Evolutionary conservation across 2,329 filamentous ascomycete species (phyloP), one percentile per base, ranked within the genome.

Genomic region (Penicillium frequentans): DNA sequence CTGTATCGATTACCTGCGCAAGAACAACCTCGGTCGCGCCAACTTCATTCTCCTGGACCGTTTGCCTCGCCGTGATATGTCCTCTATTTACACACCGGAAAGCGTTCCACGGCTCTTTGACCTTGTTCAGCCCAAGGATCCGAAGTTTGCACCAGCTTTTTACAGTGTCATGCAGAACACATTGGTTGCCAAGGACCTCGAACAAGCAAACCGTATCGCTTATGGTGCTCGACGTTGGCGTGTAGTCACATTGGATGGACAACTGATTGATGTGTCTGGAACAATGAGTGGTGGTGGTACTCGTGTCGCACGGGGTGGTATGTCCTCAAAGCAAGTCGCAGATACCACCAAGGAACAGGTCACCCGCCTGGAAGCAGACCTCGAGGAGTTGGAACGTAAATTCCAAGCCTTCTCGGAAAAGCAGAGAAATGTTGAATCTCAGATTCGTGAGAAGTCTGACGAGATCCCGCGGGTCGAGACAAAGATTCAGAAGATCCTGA

Each of bases 261-360:
- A 97, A 74, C 83, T 99, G 52, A 98, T 99, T 64, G 95, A 99
- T 78, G 96, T 96, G 73, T 97, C 93, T 1, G 95, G 95, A 81
- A 98, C 95, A 35, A 98, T 99, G 95, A 96, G 91, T 57, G 95
- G 95, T 80, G 95, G 95, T 81, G 95, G 95, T 55, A 93, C 86
- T 46, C 90, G 90, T 16, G 90, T 95, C 55, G 93, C 93, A 67
- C 91, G 88, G 70, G 96, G 96, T 0, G 86, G 92, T 56, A 99
- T 99, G 96, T 98, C 93, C 0, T 96, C 93, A 11, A 98, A 96
- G 76, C 86, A 96, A 46, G 88, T 90, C n/a, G 85, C 90, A 1
- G 91, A 96, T 56, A 90, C 89, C 16, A 90, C 87, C 51, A 93
- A 91, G 73, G 93, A 98, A 64, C 90, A 96, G 68, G 93, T 99